Percentiles rank a stretch among this genome's conserved stretches.
Evolutionary conservation across 23 red algal genomes (phyloP).

Genomic region (Gracilaria gracilis): DNA sequence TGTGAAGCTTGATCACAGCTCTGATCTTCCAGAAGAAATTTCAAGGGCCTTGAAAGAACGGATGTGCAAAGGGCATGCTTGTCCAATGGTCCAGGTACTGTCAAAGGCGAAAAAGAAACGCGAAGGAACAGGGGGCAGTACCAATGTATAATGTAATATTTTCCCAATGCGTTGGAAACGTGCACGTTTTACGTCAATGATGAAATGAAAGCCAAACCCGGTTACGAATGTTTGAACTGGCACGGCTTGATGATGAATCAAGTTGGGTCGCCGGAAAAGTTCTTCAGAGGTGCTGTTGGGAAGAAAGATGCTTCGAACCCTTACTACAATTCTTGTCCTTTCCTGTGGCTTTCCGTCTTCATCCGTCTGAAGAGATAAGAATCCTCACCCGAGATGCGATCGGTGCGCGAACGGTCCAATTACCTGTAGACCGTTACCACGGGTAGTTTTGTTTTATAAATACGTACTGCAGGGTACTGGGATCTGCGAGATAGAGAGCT

Average conservation of each 20-base stretch:
- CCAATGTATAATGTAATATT: background rate
- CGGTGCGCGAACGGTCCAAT: background rate
- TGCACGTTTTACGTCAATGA: background rate
- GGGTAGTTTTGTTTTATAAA: background rate
- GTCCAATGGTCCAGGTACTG: background rate
- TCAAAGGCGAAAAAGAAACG: background rate
- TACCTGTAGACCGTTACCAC: background rate
- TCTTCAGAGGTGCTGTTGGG: too few relatives aligned
- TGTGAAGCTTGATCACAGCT: background rate
- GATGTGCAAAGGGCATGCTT: background rate
- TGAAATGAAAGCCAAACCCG: too few relatives aligned
- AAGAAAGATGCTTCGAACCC: too few relatives aligned
- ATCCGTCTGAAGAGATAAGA: too few relatives aligned
- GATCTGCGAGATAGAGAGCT: background rate
- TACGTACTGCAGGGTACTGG: too few relatives aligned
- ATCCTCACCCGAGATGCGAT: too few relatives aligned
- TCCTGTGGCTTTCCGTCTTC: too few relatives aligned
- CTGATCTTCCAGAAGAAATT: constrained; percentile 3
- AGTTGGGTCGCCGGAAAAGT: too few relatives aligned
- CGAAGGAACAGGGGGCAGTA: background rate
- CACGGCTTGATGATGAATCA: too few relatives aligned
- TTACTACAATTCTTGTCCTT: too few relatives aligned
- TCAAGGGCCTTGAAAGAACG: background rate
- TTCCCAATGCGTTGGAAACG: background rate
- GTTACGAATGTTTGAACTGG: too few relatives aligned